Evolutionary conservation across 2,329 filamentous ascomycete genomes (phyloP).

Genomic region (Cercospora sp.): DNA sequence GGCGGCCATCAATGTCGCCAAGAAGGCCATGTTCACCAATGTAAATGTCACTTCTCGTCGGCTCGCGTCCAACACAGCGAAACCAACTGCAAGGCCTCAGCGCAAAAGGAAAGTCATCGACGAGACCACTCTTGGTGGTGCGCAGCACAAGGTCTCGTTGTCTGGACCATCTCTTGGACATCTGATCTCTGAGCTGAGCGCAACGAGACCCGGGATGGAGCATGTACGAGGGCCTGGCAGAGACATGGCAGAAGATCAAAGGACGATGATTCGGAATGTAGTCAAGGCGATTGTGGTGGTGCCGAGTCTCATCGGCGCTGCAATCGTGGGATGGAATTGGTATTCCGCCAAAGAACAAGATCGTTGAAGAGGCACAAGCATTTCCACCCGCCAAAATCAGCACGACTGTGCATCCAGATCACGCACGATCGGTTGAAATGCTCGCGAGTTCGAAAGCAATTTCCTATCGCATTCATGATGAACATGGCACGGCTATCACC

Average conservation of each 20-base stretch:
- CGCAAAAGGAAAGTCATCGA: slow-evolving; percentile 14
- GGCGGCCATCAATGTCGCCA: neutral
- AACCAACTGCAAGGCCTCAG: neutral
- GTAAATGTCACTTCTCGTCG: neutral
- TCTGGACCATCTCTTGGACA: slow-evolving; percentile 34
- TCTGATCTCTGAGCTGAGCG: slow-evolving; percentile 34
- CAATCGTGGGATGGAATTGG: slow-evolving; percentile 12
- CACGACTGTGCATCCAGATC: neutral
- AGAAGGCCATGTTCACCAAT: neutral
- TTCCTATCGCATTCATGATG: neutral
- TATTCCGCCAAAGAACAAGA: neutral
- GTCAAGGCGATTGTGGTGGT: slow-evolving; percentile 17
- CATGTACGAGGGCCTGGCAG: slow-evolving; percentile 27
- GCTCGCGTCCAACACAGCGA: neutral
- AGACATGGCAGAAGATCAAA: slow-evolving; percentile 34
- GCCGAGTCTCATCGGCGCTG: slow-evolving; percentile 9
- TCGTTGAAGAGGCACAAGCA: neutral
- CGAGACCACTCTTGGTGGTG: slow-evolving; percentile 25
- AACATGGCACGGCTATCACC: neutral
- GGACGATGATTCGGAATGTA: slow-evolving; percentile 9
- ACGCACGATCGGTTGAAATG: neutral
- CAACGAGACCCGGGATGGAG: slow-evolving; percentile 35
- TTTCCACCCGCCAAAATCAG: neutral
- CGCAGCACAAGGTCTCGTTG: slow-evolving; percentile 34
- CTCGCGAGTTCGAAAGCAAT: neutral